phyloP scores from a whole-genome alignment of 306 rosid species.

The Chamaecrista fasciculata region DNA sequence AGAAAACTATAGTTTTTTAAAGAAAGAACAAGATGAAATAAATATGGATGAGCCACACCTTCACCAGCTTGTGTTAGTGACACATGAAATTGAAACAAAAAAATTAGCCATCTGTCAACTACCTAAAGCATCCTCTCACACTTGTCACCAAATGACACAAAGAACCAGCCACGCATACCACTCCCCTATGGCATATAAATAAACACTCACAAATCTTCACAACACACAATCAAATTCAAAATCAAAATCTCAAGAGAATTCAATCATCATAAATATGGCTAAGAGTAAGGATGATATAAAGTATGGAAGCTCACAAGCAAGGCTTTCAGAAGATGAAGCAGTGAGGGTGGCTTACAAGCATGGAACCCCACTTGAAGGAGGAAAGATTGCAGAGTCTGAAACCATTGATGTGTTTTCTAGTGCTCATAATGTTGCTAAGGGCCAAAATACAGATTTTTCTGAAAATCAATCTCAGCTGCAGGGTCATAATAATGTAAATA shows the following conservation, averaged over 20 bases:
- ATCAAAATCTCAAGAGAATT: not conserved
- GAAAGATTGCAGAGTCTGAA: conserved; percentile 60
- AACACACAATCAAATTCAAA: not conserved
- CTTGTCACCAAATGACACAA: conserved; percentile 21
- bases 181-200: conserved; percentile 12
- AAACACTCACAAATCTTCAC: not conserved
- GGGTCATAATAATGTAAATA: not conserved
- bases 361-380: conserved; percentile 69
- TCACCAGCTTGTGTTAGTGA: too few relatives aligned
- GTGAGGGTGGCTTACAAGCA: conserved; percentile 50
- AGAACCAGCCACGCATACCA: conserved; percentile 31
- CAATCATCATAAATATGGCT: conserved; percentile 40
- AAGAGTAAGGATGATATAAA: conserved; percentile 54
- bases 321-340: conserved; percentile 50
- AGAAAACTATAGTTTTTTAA: too few relatives aligned
- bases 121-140: conserved; percentile 7
- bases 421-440: conserved; percentile 37
- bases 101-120: conserved; percentile 24
- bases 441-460: not conserved
- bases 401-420: conserved; percentile 45
- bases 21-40: too few relatives aligned
- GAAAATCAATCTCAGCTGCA: conserved; percentile 17
- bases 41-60: too few relatives aligned
- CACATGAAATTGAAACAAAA: too few relatives aligned
- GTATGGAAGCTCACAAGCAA: conserved; percentile 57